A percentile compares a stretch with the other conserved stretches of the same genome.
Conservation (phyloP, 2,329 filamentous ascomycete genomes). For the Rhinocladiella mackenziei region DNA sequence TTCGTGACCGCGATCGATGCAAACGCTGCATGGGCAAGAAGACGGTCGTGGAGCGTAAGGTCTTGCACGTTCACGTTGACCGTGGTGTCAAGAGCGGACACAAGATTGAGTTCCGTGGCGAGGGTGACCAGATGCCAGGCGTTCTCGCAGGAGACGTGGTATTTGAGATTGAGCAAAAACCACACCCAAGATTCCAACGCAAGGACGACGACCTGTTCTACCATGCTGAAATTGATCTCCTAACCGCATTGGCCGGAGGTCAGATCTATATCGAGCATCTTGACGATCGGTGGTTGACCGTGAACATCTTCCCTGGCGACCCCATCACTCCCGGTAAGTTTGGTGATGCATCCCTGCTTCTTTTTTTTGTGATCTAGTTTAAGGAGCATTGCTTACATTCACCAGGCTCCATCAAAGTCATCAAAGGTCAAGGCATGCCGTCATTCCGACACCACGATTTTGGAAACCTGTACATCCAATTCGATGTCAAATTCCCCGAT, state of each 20-base stretch:
- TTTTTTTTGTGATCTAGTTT: slow-evolving; percentile 24
- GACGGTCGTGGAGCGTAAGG: slow-evolving; percentile 94
- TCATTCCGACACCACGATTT: slow-evolving; percentile 90
- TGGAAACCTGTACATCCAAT: slow-evolving; percentile 96
- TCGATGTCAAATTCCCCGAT: slow-evolving; percentile 94
- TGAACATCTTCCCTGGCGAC: slow-evolving; percentile 90
- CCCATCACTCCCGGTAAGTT: slow-evolving; percentile 82
- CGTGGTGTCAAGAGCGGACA: slow-evolving; percentile 88
- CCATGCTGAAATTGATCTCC: slow-evolving; percentile 89
- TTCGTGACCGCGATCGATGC: slow-evolving; percentile 96
- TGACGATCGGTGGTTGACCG: slow-evolving; percentile 91
- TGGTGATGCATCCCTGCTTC: neutral
- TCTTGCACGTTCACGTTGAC: slow-evolving; percentile 96
- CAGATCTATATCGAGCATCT: slow-evolving; percentile 91
- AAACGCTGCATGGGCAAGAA: slow-evolving; percentile 97
- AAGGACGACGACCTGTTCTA: slow-evolving; percentile 96
- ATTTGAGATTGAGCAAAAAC: slow-evolving; percentile 99
- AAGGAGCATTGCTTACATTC: slow-evolving; percentile 2
- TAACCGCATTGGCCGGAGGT: slow-evolving; percentile 90
- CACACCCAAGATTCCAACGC: slow-evolving; percentile 89
- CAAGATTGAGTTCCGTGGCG: slow-evolving; percentile 94
- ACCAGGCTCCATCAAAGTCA: slow-evolving; percentile 82
- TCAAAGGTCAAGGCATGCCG: slow-evolving; percentile 96
- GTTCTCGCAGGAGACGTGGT: slow-evolving; percentile 93
- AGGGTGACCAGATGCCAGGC: slow-evolving; percentile 92